Evolutionary conservation across 148 eudicot species (phyloP).

Genomic region (Cornus florida): DNA sequence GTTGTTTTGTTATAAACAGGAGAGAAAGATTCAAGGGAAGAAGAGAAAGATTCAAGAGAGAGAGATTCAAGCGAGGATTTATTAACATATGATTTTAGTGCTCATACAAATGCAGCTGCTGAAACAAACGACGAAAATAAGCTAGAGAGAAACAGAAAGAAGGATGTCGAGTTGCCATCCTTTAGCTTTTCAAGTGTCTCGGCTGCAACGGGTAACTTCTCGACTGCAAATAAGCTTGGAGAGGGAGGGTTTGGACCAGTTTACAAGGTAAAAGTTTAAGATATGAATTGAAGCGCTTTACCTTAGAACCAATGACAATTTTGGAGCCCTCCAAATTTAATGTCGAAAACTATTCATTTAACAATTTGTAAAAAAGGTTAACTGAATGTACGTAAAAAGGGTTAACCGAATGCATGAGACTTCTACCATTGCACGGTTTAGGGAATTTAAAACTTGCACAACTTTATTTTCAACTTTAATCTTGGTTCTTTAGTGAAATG

Average conservation of each 20-base stretch:
- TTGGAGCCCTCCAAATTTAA: no score
- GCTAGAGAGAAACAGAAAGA: neutral
- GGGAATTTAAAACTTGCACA: neutral
- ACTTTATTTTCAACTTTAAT: no score
- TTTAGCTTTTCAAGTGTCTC: constrained; percentile 27
- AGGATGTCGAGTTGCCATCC: constrained; percentile 15
- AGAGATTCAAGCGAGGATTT: constrained; percentile 6
- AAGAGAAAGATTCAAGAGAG: constrained; percentile 1
- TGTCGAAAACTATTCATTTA: neutral
- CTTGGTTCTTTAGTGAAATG: neutral
- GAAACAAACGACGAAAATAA: neutral
- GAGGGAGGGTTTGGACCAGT: constrained; percentile 16
- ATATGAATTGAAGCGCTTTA: constrained; percentile 14
- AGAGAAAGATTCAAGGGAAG: neutral
- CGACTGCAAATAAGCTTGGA: constrained; percentile 13
- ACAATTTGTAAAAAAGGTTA: neutral
- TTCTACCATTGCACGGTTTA: no score
- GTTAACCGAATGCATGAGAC: no score
- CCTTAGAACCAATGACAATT: no score
- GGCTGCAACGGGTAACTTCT: constrained; percentile 16
- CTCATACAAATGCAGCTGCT: neutral
- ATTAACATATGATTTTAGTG: constrained; percentile 13
- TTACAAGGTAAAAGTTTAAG: constrained; percentile 7
- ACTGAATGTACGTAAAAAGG: no score
- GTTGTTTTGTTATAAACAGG: constrained; percentile 12